These are phyloP conservation scores for Epipyxis sp. DNA, from an alignment of 108 stramenopile species.

Conservation along the genomic window DNA sequence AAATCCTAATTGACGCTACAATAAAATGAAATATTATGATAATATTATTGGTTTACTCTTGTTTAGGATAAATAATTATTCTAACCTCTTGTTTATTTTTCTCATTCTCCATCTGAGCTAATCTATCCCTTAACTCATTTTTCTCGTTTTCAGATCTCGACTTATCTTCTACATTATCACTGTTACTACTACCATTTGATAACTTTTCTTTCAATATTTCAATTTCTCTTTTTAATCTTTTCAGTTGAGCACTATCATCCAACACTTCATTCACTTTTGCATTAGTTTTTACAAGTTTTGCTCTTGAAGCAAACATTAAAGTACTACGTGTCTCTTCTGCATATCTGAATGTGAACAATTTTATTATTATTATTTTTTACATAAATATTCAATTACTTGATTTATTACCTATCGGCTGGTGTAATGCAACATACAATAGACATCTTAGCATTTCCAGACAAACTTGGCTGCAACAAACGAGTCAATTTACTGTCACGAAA, in stretches of 20 bases:
- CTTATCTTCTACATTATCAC: not conserved
- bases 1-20: no score
- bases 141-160: not conserved
- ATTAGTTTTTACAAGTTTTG: conserved; percentile 52
- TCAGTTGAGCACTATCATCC: conserved; percentile 48
- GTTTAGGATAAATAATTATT: no score
- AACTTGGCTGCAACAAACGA: conserved; percentile 89
- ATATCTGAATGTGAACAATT: conserved; percentile 67
- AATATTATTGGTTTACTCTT: no score
- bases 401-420: no score
- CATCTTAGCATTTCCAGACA: conserved; percentile 87
- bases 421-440: conserved; percentile 94
- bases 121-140: no score
- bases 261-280: conserved; percentile 52
- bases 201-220: conserved; percentile 26
- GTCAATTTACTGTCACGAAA: conserved; percentile 94
- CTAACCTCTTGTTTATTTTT: no score
- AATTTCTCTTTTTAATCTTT: conserved; percentile 46
- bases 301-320: conserved; percentile 80
- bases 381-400: no score
- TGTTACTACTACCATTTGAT: not conserved
- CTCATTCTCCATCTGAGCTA: no score
- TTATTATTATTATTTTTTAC: no score
- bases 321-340: conserved; percentile 92
- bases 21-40: no score